Evolutionary conservation across 306 rosid species (phyloP).

Genomic region (Gastrolobium villosum): DNA sequence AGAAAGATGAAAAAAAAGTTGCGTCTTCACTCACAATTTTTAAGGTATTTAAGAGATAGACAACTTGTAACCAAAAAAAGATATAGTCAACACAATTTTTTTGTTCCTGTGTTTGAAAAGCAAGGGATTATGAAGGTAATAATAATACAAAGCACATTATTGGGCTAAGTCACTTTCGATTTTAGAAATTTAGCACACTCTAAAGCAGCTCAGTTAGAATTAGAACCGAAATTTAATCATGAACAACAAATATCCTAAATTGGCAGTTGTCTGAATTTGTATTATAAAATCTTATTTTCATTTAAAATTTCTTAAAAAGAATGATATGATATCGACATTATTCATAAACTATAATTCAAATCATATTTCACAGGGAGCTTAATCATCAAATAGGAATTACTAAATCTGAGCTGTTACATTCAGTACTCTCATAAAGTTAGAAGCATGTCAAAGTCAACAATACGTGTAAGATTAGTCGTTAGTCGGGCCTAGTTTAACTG

Average conservation of each 20-base stretch:
- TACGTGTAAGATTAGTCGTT: neutral
- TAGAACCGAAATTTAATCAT: conserved; percentile 12
- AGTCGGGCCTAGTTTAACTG: neutral
- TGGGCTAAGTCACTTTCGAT: neutral
- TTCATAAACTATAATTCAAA: neutral
- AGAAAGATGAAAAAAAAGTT: neutral
- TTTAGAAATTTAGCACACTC: neutral
- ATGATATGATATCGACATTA: neutral
- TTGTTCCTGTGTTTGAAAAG: neutral
- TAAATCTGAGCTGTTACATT: neutral
- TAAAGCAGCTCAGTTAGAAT: neutral
- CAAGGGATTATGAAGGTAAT: neutral
- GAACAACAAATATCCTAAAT: neutral
- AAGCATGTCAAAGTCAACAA: neutral
- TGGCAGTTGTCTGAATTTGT: neutral
- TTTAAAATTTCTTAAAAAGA: neutral
- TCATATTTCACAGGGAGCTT: neutral
- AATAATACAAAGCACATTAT: neutral
- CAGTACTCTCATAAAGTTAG: neutral
- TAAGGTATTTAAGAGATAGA: neutral
- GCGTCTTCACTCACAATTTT: neutral
- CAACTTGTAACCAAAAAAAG: neutral
- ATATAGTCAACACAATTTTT: neutral
- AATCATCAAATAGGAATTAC: neutral
- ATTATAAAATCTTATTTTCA: neutral